phyloP scores from a whole-genome alignment of 305 asterid genomes.

The Fraxinus greggii region DNA sequence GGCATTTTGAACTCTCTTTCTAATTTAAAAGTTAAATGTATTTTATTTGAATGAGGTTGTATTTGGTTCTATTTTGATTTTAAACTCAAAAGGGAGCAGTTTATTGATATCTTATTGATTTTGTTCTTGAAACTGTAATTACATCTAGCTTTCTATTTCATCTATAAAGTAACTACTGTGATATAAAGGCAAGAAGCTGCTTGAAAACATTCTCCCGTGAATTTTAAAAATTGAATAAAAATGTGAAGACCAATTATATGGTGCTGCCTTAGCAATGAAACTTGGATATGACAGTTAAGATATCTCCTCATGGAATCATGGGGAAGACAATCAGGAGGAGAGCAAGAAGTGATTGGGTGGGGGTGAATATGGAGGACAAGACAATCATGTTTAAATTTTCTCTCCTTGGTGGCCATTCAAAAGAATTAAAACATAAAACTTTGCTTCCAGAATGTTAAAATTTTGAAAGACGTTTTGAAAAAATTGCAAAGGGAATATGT shows the following conservation, averaged over 20 bases:
- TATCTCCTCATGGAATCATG: background rate
- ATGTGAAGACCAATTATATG: background rate
- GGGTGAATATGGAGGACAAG: background rate
- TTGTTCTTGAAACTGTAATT: background rate
- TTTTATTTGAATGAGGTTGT: background rate
- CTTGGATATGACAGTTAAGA: background rate
- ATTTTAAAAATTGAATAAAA: background rate
- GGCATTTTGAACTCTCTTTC: background rate
- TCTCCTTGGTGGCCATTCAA: background rate
- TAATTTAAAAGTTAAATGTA: background rate
- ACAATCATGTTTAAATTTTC: background rate
- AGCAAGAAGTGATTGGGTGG: background rate
- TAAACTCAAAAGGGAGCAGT: background rate
- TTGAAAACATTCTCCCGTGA: background rate
- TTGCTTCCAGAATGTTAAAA: background rate
- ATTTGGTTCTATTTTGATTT: background rate
- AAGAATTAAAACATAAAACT: background rate
- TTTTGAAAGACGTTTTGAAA: background rate
- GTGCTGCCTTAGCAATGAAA: background rate
- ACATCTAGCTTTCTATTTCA: background rate
- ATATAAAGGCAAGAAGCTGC: background rate
- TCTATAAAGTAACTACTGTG: background rate
- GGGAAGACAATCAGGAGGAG: conserved; percentile 3
- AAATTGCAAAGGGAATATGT: background rate
- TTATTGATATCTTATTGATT: background rate